Evolutionary conservation across 1,284 basidiomycete genomes (phyloP), one percentile per base, ranked within the genome.

Genomic region (Cryptococcus maquisensis): DNA sequence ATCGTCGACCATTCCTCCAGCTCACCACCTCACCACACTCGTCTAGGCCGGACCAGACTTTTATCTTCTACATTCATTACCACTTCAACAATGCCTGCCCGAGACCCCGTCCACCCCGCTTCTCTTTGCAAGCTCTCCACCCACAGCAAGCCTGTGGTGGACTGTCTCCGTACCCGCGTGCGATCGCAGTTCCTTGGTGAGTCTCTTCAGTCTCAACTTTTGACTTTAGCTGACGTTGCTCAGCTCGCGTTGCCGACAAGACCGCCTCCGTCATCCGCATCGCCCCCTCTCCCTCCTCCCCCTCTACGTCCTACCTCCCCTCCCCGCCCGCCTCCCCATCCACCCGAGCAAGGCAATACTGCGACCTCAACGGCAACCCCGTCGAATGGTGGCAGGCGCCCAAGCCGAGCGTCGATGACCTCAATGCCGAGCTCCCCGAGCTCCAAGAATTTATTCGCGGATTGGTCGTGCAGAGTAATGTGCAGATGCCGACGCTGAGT

Each of bases 401-500:
- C 45, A 55, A 62, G 28, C 57, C 57, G 13, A 57, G 57, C 43
- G 64, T 63, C 24, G 64, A 67, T 16, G 63, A 67, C 43, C 50
- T 47, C 32, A 61, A 59, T 5, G 69, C 66, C 41, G 66, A 71
- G 10, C 60, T 90, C 26, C 87, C 86, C 3, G 81, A 84, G 44
- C 80, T 98, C 49, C 84, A 91, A 68, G 82, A 87, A 57, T 98
- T 97, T 77, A 94, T 98, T 73, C 78, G 83, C 58, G 84, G 85
- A 66, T 81, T 98, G 50, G 86, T 94, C 63, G 81, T 86, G 61
- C 82, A 84, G 71, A 90, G 89, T 48, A 91, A 93, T 72, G 91
- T 98, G 35, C 90, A 94, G 75, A 89, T 90, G 15, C 83, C 91
- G 8, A 98, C 94, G 24, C 82, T 98, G 58, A 84, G 96, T 57